A percentile compares a stretch with the other conserved stretches of the same genome.
Evolutionary conservation across 768 basidiomycete species (phyloP).

Genomic region (Naganishia antarctica): DNA sequence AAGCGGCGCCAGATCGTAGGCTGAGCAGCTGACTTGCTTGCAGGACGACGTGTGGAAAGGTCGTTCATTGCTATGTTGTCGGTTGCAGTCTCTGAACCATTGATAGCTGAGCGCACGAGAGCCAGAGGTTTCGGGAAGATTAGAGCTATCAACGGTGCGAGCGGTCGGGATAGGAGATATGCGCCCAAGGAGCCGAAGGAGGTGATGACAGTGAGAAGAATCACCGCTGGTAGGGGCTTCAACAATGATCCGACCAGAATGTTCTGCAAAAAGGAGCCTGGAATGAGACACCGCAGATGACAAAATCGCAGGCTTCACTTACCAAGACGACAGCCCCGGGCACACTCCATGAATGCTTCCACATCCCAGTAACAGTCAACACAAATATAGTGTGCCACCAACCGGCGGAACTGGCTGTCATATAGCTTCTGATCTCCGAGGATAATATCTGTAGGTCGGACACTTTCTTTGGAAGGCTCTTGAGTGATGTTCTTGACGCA

Average conservation of each 20-base stretch:
- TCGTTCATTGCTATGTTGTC: conserved; percentile 22
- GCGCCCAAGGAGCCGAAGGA: conserved; percentile 79
- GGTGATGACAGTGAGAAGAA: conserved; percentile 76
- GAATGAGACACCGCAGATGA: conserved; percentile 28
- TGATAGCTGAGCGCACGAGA: conserved; percentile 71
- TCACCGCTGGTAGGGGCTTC: conserved; percentile 72
- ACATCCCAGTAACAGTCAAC: conserved; percentile 74
- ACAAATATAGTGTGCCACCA: conserved; percentile 71
- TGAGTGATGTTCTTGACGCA: conserved; percentile 37
- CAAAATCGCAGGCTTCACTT: conserved; percentile 44
- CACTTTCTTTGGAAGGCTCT: conserved; percentile 41
- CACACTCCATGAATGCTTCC: conserved; percentile 97
- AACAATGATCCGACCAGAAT: conserved; percentile 83
- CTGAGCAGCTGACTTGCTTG: conserved; percentile 13
- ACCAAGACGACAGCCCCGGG: conserved; percentile 82
- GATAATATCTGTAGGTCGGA: conserved; percentile 46
- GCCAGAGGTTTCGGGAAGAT: conserved; percentile 79
- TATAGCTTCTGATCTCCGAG: conserved; percentile 45
- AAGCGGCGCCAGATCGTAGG: conserved; percentile 69
- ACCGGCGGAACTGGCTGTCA: conserved; percentile 39
- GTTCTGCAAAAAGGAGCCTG: conserved; percentile 56
- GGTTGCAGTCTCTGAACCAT: conserved; percentile 4
- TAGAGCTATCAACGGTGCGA: conserved; percentile 74
- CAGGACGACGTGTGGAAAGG: conserved; percentile 17
- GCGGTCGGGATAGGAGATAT: conserved; percentile 71